These are phyloP conservation scores for Vaccinium myrtillus DNA, from an alignment of 148 eudicot species.

Conservation along the genomic window DNA sequence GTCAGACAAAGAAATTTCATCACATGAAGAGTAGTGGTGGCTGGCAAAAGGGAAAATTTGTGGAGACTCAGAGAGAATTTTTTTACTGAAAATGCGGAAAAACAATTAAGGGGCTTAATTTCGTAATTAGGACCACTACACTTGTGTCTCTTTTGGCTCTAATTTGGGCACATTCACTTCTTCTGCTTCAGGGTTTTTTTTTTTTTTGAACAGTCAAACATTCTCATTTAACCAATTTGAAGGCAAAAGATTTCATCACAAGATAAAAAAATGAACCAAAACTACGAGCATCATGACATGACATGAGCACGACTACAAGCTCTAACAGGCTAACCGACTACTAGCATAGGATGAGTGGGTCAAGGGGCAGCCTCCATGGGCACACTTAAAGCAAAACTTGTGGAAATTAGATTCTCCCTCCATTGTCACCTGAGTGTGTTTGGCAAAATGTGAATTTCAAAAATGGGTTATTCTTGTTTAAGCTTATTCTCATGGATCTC, in stretches of 20 bases:
- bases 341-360: slow-evolving; percentile 93
- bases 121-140: not conserved
- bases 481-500: not conserved
- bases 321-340: too few relatives aligned
- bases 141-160: not conserved
- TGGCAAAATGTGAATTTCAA: not conserved
- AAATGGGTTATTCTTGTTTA: not conserved
- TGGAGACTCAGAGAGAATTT: not conserved
- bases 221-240: too few relatives aligned
- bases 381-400: slow-evolving; percentile 91
- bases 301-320: too few relatives aligned
- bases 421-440: slow-evolving; percentile 62
- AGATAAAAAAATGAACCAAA: too few relatives aligned
- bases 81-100: not conserved
- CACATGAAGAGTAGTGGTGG: not conserved
- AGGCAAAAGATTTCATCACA: too few relatives aligned
- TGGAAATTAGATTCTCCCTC: slow-evolving; percentile 85
- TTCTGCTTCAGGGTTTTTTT: too few relatives aligned
- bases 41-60: not conserved
- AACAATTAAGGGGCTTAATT: not conserved
- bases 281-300: too few relatives aligned
- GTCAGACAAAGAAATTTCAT: not conserved
- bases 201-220: too few relatives aligned
- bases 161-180: too few relatives aligned
- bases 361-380: slow-evolving; percentile 82